Evolutionary conservation across 2,329 filamentous ascomycete genomes (phyloP).

Genomic region (Alternaria sp.): DNA sequence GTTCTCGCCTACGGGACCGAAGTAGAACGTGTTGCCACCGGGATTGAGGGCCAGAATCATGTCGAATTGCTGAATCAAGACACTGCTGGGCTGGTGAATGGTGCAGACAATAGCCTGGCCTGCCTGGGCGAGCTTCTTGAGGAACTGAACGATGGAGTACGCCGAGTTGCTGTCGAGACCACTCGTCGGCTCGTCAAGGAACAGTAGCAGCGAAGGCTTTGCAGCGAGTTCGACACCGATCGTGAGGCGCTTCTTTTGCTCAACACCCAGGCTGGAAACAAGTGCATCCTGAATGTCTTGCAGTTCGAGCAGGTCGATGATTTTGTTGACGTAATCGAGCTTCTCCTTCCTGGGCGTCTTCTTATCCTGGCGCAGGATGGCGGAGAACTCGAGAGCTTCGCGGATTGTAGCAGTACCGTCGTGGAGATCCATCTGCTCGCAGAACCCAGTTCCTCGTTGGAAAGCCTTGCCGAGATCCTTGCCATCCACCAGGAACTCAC

Average conservation of each 20-base stretch:
- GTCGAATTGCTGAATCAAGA: constrained; percentile 75
- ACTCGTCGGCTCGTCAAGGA: constrained; percentile 75
- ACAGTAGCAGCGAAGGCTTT: constrained; percentile 70
- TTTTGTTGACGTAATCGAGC: constrained; percentile 69
- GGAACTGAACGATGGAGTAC: constrained; percentile 70
- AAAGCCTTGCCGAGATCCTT: constrained; percentile 64
- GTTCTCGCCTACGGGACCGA: constrained; percentile 72
- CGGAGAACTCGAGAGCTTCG: constrained; percentile 73
- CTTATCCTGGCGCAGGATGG: constrained; percentile 66
- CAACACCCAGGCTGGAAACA: constrained; percentile 68
- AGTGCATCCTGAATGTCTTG: constrained; percentile 71
- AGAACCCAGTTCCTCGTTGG: constrained; percentile 73
- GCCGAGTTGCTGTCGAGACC: constrained; percentile 74
- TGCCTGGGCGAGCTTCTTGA: constrained; percentile 70
- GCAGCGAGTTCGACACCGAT: constrained; percentile 71
- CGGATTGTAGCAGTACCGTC: constrained; percentile 70
- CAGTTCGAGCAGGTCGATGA: constrained; percentile 70
- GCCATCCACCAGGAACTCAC: constrained; percentile 76
- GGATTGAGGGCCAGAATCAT: constrained; percentile 73
- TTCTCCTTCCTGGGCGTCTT: constrained; percentile 64
- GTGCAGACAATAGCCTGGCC: constrained; percentile 77
- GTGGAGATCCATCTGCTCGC: constrained; percentile 75
- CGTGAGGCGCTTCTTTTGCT: constrained; percentile 74
- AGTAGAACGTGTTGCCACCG: constrained; percentile 75
- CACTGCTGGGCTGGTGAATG: constrained; percentile 73